Evolutionary conservation across 2,329 filamentous ascomycete genomes (phyloP).

Genomic region (Fusarium sp.): DNA sequence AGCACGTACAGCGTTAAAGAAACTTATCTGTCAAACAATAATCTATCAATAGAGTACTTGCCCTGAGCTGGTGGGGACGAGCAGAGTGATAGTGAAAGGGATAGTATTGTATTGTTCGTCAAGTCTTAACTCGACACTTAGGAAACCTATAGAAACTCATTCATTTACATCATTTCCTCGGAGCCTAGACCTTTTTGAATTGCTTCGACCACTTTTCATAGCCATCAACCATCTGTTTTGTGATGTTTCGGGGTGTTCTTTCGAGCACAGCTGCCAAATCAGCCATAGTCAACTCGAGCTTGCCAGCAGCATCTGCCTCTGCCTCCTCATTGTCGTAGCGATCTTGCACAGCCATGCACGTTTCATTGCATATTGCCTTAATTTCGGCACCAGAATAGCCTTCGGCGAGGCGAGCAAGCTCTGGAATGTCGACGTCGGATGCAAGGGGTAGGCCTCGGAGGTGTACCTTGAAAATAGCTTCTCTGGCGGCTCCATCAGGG

Average conservation of each 20-base stretch:
- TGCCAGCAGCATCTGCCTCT: constrained; percentile 44
- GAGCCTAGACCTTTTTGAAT: constrained; percentile 44
- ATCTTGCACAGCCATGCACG: constrained; percentile 60
- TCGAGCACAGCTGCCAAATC: constrained; percentile 61
- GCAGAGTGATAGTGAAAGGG: too few species aligned
- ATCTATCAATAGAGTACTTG: too few species aligned
- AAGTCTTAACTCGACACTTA: too few species aligned
- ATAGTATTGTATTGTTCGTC: too few species aligned
- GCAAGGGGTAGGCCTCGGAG: constrained; percentile 70
- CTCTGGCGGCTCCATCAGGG: constrained; percentile 78
- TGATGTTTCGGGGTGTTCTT: constrained; percentile 69
- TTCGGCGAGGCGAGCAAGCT: constrained; percentile 74
- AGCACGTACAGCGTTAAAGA: too few species aligned
- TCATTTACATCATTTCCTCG: too few species aligned
- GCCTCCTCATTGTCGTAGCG: constrained; percentile 50
- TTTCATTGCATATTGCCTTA: constrained; percentile 63
- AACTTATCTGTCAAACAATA: too few species aligned
- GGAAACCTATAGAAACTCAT: too few species aligned
- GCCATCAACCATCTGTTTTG: constrained; percentile 67
- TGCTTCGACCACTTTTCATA: constrained; percentile 69
- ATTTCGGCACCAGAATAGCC: constrained; percentile 92
- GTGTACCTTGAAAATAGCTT: constrained; percentile 80
- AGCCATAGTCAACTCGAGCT: constrained; percentile 56
- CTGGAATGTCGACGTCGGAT: constrained; percentile 73
- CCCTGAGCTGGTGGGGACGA: too few species aligned